Evolutionary conservation across 495 filamentous ascomycete genomes (phyloP), one percentile per base, ranked within the genome.

Genomic region (Aspergillus diversus): DNA sequence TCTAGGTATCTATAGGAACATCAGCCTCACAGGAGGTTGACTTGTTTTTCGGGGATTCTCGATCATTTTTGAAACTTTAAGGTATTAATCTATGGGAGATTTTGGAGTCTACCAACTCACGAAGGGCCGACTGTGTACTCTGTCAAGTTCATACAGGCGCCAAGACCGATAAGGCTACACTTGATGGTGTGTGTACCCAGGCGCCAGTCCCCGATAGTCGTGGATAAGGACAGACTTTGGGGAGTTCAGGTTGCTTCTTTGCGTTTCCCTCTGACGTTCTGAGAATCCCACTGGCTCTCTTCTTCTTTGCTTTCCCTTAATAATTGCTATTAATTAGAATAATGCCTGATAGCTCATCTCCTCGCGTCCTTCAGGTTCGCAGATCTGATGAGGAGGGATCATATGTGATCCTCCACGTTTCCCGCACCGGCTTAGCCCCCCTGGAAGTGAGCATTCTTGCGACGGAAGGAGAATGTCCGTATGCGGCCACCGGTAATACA

Each of bases 391-490:
- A 81, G 33, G 77, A 81, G 6, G 74, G 76, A 7, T 68, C 77
- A 5, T 87, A 81, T 71, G 77, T 90, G 4, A 79, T 93, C 6
- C 66, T 90, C 27, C 78, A 89, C 64, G 79, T 88, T 37, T 68
- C 70, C 1, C 71, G 73, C n/a, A 69, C 75, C 8, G 83, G 82
- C 12, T 67, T 78, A 16, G 75, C 73, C 5, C 64, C 72, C 0
- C 72, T 91, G 9, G 87, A 91, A 64, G 60, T 92, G 54, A 84
- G 83, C 54, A 74, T 93, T 35, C 75, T 84, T 54, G 89, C 85
- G 2, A 92, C 90, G n/a, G 89, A 93, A 68, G 84, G 86, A 42
- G 81, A 83, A 42, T 75, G 74, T 49, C 86, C 88, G 7, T 93
- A 88, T 70, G 72, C 76, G 21, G 71, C 81, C 55, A 76, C 76